Evolutionary conservation across 257 asterid genomes (phyloP).

Genomic region (Gentiana macrophylla): DNA sequence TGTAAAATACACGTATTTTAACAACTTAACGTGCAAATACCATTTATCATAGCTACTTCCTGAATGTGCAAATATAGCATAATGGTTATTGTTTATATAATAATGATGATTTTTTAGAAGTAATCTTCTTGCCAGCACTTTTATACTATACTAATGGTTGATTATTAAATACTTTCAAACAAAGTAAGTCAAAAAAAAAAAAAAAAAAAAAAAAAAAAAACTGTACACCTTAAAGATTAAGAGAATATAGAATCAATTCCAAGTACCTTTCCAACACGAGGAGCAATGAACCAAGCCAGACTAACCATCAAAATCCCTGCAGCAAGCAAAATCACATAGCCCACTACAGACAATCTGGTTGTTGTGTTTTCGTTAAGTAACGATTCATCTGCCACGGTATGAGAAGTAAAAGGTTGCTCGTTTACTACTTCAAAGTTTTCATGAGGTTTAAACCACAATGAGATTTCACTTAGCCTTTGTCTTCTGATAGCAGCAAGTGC

Average conservation of each 20-base stretch:
- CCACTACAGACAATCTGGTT: slow-evolving; percentile 83
- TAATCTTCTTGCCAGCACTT: no score
- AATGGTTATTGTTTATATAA: no score
- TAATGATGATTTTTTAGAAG: not conserved
- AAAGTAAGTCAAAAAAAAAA: not conserved
- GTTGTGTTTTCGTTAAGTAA: slow-evolving; percentile 50
- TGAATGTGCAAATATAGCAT: no score
- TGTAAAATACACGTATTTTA: no score
- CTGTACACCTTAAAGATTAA: not conserved
- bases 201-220: slow-evolving; percentile 2
- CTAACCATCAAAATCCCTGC: slow-evolving; percentile 86
- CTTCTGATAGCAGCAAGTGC: slow-evolving; percentile 90
- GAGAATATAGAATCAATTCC: slow-evolving; percentile 1
- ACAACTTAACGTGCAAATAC: no score
- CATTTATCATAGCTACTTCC: no score
- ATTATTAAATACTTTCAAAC: no score
- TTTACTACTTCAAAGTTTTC: slow-evolving; percentile 45
- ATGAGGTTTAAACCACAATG: slow-evolving; percentile 81
- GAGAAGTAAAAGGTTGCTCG: slow-evolving; percentile 44
- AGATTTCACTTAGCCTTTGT: slow-evolving; percentile 80
- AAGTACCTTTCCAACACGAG: slow-evolving; percentile 88
- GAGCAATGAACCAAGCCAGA: slow-evolving; percentile 87
- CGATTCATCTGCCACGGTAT: slow-evolving; percentile 42
- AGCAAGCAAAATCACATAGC: slow-evolving; percentile 83
- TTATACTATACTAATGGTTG: no score